phyloP scores from a whole-genome alignment of 768 basidiomycete genomes.

The Suillus plorans region DNA sequence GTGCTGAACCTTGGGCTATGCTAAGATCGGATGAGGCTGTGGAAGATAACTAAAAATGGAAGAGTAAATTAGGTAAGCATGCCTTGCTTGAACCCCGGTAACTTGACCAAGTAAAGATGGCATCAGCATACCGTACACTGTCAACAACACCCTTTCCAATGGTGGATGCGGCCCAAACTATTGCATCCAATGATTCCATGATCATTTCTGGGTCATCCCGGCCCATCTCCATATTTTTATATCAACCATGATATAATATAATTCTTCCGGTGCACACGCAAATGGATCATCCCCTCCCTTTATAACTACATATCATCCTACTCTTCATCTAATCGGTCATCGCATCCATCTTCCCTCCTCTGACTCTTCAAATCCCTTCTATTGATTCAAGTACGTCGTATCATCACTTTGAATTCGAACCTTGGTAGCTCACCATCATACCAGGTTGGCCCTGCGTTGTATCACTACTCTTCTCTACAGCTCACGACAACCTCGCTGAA shows the following conservation, averaged over 20 bases:
- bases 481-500: not conserved
- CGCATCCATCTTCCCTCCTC: not conserved
- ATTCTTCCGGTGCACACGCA: slow-evolving; percentile 4
- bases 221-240: not conserved
- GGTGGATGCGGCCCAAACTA: not conserved
- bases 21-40: not conserved
- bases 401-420: not conserved
- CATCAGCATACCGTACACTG: not conserved
- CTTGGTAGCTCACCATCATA: not conserved
- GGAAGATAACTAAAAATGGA: not conserved
- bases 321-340: slow-evolving; percentile 2
- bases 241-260: slow-evolving; percentile 1
- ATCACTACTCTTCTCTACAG: not conserved
- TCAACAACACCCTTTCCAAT: slow-evolving; percentile 1
- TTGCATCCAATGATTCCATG: slow-evolving; percentile 2
- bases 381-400: not conserved
- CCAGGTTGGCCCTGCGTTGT: not conserved
- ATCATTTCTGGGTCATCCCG: not conserved
- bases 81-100: not conserved
- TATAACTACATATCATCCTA: not conserved
- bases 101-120: not conserved
- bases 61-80: not conserved
- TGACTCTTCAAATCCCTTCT: not conserved
- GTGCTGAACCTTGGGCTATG: not conserved
- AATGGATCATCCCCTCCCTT: not conserved